phyloP scores from a whole-genome alignment of 345 rosid species.

The Linum lewisii region DNA sequence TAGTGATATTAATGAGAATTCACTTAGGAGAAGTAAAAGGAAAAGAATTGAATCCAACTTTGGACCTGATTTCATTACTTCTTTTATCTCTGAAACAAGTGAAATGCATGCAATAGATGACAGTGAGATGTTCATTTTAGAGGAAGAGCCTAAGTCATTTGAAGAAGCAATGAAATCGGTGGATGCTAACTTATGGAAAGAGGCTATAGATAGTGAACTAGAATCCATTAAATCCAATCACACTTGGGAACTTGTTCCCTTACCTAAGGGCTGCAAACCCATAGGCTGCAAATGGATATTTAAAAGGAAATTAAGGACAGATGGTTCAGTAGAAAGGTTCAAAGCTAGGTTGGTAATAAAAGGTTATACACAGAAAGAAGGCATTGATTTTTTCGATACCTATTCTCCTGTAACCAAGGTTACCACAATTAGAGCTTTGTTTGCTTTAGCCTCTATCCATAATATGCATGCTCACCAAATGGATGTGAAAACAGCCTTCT shows the following conservation, averaged over 20 bases:
- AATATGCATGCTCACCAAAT: not conserved
- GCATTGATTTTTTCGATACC: not conserved
- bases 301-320: too few species aligned
- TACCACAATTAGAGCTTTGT: not conserved
- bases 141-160: not conserved
- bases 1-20: not conserved
- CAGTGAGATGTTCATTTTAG: not conserved
- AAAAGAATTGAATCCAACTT: not conserved
- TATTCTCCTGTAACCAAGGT: too few species aligned
- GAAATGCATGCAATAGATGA: too few species aligned
- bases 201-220: too few species aligned
- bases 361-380: not conserved
- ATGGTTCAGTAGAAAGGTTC: constrained; percentile 1
- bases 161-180: too few species aligned
- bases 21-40: not conserved
- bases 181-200: too few species aligned
- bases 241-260: not conserved
- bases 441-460: too few species aligned
- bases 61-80: not conserved
- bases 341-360: too few species aligned
- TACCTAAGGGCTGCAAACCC: not conserved
- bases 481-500: not conserved
- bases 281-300: too few species aligned
- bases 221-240: not conserved
- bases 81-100: too few species aligned